Evolutionary conservation across 1,284 basidiomycete species (phyloP), one percentile per base, ranked within the genome.

Genomic region (Rhodotorula sp.): DNA sequence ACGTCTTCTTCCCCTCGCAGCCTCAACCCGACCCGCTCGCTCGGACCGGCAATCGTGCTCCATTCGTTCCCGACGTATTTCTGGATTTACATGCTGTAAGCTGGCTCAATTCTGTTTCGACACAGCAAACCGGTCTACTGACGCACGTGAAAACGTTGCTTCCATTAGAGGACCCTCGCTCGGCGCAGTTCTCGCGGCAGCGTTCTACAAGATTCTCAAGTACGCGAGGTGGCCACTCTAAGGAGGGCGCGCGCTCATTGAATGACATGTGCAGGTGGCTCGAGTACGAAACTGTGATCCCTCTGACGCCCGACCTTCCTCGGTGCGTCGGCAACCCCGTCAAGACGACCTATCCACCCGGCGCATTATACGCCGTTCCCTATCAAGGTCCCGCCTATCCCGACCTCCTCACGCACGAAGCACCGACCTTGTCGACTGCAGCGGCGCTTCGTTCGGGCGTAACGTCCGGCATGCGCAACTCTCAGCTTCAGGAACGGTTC

Each of bases 31-130:
- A 64, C 71, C 1, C 54, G 70, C 26, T 83, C 89, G 0, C 91
- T 91, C 79, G 90, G 90, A 1, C 90, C 90, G 0, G 88, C 89
- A 5, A 87, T 87, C 21, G 84, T 91, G 54, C 84, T 86, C 3
- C 85, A 86, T 12, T 57, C 60, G 8, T 91, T 90, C 79, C 78
- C 81, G 49, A 74, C 80, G 29, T 80, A 84, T 29, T 89, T 90
- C 61, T 68, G 66, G 62, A 64, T 64, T 14, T 64, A 64, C 43
- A 26, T 39, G 23, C 18, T 52, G 51, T 62, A 15, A 20, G 61
- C 18, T 39, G 5, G 46, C 29, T 20, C 26, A 2, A 10, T 18
- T 18, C 23, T 43, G 51, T 52, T 39, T 6, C 29, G 21, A 43
- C 39, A 12, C 39, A 10, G 39, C 39, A 12, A 43, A 43, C 39